Evolutionary conservation across 345 rosid species (phyloP), one percentile per base, ranked within the genome.

Genomic region (Salix arbutifolia): DNA sequence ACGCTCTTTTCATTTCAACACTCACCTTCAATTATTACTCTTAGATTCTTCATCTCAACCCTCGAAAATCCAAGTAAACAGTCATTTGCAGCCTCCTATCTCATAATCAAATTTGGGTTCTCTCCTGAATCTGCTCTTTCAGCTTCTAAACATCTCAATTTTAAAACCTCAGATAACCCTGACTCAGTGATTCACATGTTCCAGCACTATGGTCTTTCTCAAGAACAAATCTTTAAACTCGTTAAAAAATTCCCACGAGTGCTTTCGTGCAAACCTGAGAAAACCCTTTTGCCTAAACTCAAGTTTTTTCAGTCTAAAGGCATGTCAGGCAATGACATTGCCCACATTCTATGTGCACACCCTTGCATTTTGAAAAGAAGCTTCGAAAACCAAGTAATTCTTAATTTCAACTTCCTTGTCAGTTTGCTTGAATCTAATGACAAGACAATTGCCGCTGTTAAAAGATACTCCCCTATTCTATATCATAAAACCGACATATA

Each of bases 401-500:
- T 60, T 26, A 18, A 19, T 31, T 44, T 65, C 35, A 25, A 65
- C 37, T 52, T 65, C 21, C 76, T 88, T 10, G 72, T 61, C 25
- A 53, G 67, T 30, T 25, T 84, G 25, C 74, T 83, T 38, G 72
- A 30, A 3, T 75, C 76, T 9, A 40, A 80, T 38, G 73, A 74
- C 7, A 75, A 33, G n/a, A 38, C 72, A 25, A 13, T 79, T 21
- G 26, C 37, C 33, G 73, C 74, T 37, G 11, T 79, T 7, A 77
- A 37, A 76, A 84, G 83, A 0, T 71, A 56, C 1, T 67, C 84
- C 4, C 28, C 30, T 56, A 70, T 84, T 16, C 23, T 85, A 26
- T 6, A 1, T 21, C 8, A 3, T 26, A 9, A 40, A 19, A 6
- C n/a, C 16, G 53, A 58, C 8, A 9, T 2, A 3, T 0, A 16